Evolutionary conservation across 1,284 basidiomycete species (phyloP).

Genomic region (Ustilago hordei): DNA sequence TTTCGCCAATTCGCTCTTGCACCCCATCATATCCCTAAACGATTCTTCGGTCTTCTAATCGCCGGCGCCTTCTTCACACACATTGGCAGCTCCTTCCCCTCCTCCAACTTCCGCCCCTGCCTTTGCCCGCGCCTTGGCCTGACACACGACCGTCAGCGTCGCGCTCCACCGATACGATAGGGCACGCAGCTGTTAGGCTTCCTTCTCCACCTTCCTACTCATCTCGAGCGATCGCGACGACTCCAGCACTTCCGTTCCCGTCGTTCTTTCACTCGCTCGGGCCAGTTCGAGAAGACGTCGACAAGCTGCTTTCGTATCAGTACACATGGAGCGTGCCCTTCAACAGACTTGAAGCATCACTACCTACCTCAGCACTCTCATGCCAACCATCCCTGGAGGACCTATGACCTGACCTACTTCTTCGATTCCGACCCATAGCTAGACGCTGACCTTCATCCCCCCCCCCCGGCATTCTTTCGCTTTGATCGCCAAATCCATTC

Average conservation of each 20-base stretch:
- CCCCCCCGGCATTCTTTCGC: background rate
- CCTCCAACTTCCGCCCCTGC: constrained; percentile 4
- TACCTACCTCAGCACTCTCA: background rate
- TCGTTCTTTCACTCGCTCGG: background rate
- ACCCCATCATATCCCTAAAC: constrained; percentile 32
- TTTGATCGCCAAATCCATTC: background rate
- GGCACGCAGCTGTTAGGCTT: constrained; percentile 6
- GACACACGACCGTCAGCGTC: constrained; percentile 2
- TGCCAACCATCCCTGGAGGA: constrained; percentile 8
- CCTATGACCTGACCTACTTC: background rate
- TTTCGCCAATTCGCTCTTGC: constrained; percentile 21
- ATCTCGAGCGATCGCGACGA: background rate
- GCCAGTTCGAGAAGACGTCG: background rate
- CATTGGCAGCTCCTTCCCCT: constrained; percentile 4
- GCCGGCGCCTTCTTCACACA: constrained; percentile 17
- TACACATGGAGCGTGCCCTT: background rate
- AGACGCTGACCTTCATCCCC: constrained; percentile 5
- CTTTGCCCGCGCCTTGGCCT: background rate
- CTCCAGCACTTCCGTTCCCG: background rate
- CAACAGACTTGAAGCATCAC: background rate
- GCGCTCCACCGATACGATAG: constrained; percentile 2
- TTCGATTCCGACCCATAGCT: background rate
- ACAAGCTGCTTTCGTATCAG: background rate
- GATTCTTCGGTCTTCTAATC: constrained; percentile 35
- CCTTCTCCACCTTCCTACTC: background rate